Evolutionary conservation across 306 rosid genomes (phyloP).

Genomic region (Castanea crenata): DNA sequence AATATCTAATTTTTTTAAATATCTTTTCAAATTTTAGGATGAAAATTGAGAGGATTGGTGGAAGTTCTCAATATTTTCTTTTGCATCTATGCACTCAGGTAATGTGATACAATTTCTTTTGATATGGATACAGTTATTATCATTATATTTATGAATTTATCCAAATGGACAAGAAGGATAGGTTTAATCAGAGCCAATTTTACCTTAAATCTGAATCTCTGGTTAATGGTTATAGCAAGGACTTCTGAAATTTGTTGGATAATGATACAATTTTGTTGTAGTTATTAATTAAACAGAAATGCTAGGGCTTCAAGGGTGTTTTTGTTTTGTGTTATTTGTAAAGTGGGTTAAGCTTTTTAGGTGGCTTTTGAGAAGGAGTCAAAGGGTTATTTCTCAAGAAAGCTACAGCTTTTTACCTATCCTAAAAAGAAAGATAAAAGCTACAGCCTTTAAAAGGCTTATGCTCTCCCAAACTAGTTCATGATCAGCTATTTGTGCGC

Average conservation of each 20-base stretch:
- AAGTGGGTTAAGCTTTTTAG: neutral
- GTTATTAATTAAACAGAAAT: neutral
- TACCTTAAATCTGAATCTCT: neutral
- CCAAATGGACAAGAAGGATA: neutral
- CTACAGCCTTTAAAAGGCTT: too few species aligned
- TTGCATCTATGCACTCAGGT: slow-evolving; percentile 94
- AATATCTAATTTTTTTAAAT: slow-evolving; percentile 2
- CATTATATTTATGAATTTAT: neutral
- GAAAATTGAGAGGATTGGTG: slow-evolving; percentile 69
- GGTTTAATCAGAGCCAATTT: neutral
- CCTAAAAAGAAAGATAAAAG: too few species aligned
- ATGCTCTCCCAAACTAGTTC: too few species aligned
- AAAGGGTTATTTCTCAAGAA: neutral
- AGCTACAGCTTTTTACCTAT: neutral
- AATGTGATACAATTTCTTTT: slow-evolving; percentile 9
- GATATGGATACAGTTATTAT: neutral
- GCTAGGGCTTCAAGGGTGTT: neutral
- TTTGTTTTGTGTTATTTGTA: neutral
- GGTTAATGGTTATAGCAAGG: neutral
- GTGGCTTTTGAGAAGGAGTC: neutral
- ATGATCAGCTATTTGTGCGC: too few species aligned
- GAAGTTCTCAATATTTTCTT: slow-evolving; percentile 85
- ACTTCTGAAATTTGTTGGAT: neutral
- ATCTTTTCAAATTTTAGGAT: slow-evolving; percentile 53
- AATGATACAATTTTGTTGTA: neutral